Base-by-base conservation (phyloP, 805 yeast genomes). In the Saturnispora besseyi region DNA sequence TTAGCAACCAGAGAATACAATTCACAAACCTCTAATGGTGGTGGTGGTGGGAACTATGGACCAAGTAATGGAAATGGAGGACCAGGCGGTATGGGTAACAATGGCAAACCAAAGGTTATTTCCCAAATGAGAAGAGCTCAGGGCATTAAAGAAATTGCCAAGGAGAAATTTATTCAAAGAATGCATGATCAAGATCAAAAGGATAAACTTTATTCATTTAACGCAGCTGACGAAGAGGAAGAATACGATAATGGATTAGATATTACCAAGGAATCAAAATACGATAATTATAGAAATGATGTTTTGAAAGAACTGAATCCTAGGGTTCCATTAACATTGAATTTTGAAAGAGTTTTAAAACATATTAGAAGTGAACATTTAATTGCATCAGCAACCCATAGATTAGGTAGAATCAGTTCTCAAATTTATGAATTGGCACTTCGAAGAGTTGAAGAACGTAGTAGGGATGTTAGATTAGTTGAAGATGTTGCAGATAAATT, bases 331-430 rank as follows among this genome's bases (percentile, higher is more conserved):
- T 63, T 88, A 26, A 71, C 82, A 0, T 71, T 88, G 59, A 83
- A 81, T 59, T 70, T 85, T 46, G 75, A 78, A 31, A 71, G 93
- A 56, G 89, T 77, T 57, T 72, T 85, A 46, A 83, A 87, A 59
- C 67, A 76, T 32, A 72, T 82, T 58, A 75, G 97, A 55, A 74
- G 84, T 10, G 63, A 69, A 42, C 84, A 84, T 56, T 71, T 93
- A 13, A 77, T 71, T 1, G 77, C 77, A 32, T 73, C 84, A 45
- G 84, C 83, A 12, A 71, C 74, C 30, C 82, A 84, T 43, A 74
- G 87, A 48, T 65, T 89, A 31, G 98, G 98, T 3, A 66, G 73
- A 6, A 64, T 84, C 2, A 73, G 95, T 0, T 73, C 93, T 0
- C 65, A 71, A 41, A 73, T 93, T 10, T 91, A 86, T 61, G 71